Base-by-base conservation (phyloP, 805 yeast species). In the Wilhelminamyces savonicus region DNA sequence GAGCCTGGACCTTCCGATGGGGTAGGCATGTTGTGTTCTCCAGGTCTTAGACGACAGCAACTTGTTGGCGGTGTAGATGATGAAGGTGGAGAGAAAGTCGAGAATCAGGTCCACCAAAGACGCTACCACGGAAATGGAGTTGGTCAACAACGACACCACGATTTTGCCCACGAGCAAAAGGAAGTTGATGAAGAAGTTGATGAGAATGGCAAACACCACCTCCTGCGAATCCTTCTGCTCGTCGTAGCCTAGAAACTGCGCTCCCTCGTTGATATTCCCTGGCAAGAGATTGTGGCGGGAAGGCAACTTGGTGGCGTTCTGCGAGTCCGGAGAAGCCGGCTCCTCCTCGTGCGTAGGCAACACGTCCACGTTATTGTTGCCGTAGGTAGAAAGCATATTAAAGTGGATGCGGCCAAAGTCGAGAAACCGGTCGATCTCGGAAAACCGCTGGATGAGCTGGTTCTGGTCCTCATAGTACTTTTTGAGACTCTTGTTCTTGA, bases 21-120 rank as follows among this genome's bases (percentile, higher is more conserved):
- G 94, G 42, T 71, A 76, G 2, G 59, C 41, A 32, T 61, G 59
- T 17, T 56, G 55, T 3, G 71, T 59, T 30, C 62, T 58, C 66
- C 77, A 68, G 44, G 70, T 68, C 29, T 50, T 53, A 10, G 59
- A 56, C 7, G 59, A 53, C 3, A 79, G 68, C 31, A 69, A 55
- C 36, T 57, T 59, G 40, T 82, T 77, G 30, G 82, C 73, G 26
- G 71, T 50, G 56, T 65, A 82, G 28, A 83, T 83, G 40, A 83
- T 82, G 34, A 79, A 59, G 0, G 92, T 82, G 12, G 88, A 81
- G 32, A 82, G 52, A 31, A 82, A 76, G 46, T 83, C 94, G 38
- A 82, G 66, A 1, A 76, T 61, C 2, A 90, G 82, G 56, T 82
- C 94, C 23, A 83, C 78, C 38, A 82, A 67, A 1, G 92, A 82